Conservation (phyloP, 2,329 filamentous ascomycete species). For the Talaromyces sp. region DNA sequence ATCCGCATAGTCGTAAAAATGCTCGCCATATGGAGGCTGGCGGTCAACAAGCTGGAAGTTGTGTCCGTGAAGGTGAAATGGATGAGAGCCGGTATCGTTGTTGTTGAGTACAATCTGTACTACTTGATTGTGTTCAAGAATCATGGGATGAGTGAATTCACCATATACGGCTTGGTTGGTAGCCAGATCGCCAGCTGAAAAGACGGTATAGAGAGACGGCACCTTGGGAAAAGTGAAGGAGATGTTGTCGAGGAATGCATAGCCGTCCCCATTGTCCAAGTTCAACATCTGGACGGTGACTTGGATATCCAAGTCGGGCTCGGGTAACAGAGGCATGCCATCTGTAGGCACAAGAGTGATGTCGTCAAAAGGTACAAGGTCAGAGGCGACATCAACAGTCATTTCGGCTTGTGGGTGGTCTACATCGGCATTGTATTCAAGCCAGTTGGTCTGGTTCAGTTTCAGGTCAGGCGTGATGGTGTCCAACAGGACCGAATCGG, state of each 20-base stretch:
- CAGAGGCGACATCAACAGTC: slow-evolving; percentile 23
- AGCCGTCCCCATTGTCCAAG: slow-evolving; percentile 61
- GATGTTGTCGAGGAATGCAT: slow-evolving; percentile 71
- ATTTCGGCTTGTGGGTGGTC: slow-evolving; percentile 22
- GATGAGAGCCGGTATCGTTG: slow-evolving; percentile 40
- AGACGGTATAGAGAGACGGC: slow-evolving; percentile 69
- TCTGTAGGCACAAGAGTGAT: slow-evolving; percentile 67
- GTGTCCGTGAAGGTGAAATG: slow-evolving; percentile 53
- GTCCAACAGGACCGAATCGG: slow-evolving; percentile 21
- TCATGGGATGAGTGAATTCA: slow-evolving; percentile 53
- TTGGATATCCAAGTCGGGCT: slow-evolving; percentile 51
- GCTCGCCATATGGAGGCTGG: slow-evolving; percentile 51
- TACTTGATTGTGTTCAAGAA: slow-evolving; percentile 35
- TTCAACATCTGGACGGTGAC: slow-evolving; percentile 68
- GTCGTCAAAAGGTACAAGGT: slow-evolving; percentile 69
- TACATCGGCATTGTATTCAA: slow-evolving; percentile 54
- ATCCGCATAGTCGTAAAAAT: slow-evolving; percentile 48
- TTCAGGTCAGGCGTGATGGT: slow-evolving; percentile 30
- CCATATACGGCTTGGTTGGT: slow-evolving; percentile 61
- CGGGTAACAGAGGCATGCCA: slow-evolving; percentile 53
- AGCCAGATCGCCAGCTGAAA: slow-evolving; percentile 54
- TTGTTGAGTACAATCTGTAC: slow-evolving; percentile 44
- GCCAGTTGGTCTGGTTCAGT: slow-evolving; percentile 55
- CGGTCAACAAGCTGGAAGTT: slow-evolving; percentile 66
- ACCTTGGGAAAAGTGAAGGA: slow-evolving; percentile 71